Evolutionary conservation across 2,329 filamentous ascomycete species (phyloP).

Genomic region (Zymoseptoria passerinii): DNA sequence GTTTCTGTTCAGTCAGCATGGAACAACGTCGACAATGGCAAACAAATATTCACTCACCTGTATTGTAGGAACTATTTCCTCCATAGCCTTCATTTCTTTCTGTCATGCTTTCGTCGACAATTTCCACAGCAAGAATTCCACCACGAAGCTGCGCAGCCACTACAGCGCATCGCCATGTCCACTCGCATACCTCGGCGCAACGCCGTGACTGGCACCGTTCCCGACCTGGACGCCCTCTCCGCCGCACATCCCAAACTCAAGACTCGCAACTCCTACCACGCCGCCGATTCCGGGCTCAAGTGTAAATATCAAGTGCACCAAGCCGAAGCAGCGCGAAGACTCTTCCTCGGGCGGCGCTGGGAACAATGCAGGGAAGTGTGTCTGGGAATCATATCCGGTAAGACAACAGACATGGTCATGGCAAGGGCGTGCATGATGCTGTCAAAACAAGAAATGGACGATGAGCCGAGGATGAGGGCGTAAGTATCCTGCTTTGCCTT

Average conservation of each 20-base stretch:
- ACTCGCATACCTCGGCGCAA: not conserved
- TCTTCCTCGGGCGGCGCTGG: not conserved
- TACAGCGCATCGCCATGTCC: not conserved
- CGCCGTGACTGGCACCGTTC: not conserved
- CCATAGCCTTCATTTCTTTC: not conserved
- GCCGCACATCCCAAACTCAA: not conserved
- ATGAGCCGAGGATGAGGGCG: slow-evolving; percentile 4
- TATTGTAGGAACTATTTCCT: not conserved
- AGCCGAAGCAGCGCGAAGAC: not conserved
- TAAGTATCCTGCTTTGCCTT: not conserved
- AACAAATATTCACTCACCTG: not conserved
- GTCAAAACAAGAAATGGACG: not conserved
- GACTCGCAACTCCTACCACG: not conserved
- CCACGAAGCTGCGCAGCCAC: not conserved
- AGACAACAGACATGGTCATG: not conserved
- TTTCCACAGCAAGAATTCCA: not conserved
- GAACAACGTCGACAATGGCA: not conserved
- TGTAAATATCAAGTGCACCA: not conserved
- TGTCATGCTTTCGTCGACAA: not conserved
- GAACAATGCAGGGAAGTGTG: not conserved
- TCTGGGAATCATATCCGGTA: not conserved
- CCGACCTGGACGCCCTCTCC: not conserved
- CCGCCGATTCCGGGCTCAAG: not conserved
- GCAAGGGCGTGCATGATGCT: not conserved
- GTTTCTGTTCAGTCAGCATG: not conserved